Conservation (phyloP, 257 asterid genomes). For the Nicotiana obtusifolia region DNA sequence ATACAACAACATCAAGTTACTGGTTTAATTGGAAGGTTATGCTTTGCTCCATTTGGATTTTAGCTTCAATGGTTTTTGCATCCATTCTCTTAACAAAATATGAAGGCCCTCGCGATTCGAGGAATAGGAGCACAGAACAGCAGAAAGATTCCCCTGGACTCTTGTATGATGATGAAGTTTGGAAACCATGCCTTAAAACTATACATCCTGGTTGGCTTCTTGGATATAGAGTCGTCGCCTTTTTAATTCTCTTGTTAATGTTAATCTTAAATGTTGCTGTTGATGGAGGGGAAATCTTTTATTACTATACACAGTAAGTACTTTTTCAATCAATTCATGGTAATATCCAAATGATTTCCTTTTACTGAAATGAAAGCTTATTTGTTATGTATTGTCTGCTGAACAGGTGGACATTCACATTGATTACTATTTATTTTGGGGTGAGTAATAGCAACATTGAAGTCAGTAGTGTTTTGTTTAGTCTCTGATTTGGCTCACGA, state of each 20-base stretch:
- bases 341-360: too few relatives aligned
- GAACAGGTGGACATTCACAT: constrained; percentile 82
- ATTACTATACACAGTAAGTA: constrained; percentile 90
- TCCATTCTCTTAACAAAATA: constrained; percentile 59
- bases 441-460: constrained; percentile 28
- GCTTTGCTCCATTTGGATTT: constrained; percentile 62
- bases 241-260: constrained; percentile 63
- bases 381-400: background rate
- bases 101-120: constrained; percentile 38
- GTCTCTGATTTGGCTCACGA: background rate
- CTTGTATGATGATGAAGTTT: constrained; percentile 44
- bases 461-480: background rate
- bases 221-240: constrained; percentile 55
- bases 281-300: constrained; percentile 72
- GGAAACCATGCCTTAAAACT: constrained; percentile 74
- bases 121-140: constrained; percentile 18
- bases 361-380: too few relatives aligned
- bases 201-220: constrained; percentile 91
- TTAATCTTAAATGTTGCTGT: constrained; percentile 54
- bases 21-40: constrained; percentile 92
- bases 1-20: constrained; percentile 67
- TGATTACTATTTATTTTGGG: constrained; percentile 78
- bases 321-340: background rate
- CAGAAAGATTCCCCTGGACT: constrained; percentile 37
- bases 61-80: constrained; percentile 59